A percentile compares a stretch with the other conserved stretches of the same genome.
phyloP scores from a whole-genome alignment of 1,284 basidiomycete genomes.

The Sutorius eximius region DNA sequence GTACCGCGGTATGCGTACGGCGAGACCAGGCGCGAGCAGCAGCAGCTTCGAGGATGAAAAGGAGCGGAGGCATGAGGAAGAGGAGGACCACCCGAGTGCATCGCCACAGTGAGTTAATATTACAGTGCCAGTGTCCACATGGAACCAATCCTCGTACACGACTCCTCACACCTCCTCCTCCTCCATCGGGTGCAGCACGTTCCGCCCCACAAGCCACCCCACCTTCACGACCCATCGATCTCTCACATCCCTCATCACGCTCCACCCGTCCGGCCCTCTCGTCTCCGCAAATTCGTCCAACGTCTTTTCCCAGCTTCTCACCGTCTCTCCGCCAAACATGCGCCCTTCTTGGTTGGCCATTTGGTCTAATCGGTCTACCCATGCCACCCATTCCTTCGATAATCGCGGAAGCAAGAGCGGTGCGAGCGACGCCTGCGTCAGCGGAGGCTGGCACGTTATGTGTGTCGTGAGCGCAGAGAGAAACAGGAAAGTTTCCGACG shows the following conservation, averaged over 20 bases:
- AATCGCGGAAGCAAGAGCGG: constrained; percentile 62
- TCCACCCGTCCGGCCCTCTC: constrained; percentile 48
- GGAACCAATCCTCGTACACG: not conserved
- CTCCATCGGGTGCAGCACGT: constrained; percentile 54
- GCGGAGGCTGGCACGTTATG: constrained; percentile 61
- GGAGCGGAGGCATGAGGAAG: constrained; percentile 40
- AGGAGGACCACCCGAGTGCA: constrained; percentile 1
- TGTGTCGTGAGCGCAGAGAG: constrained; percentile 67
- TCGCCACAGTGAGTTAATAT: constrained; percentile 7
- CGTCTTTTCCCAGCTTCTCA: constrained; percentile 62
- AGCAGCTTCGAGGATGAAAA: not conserved
- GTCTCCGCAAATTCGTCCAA: constrained; percentile 63
- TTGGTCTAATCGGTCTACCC: constrained; percentile 68
- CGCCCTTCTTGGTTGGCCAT: constrained; percentile 69
- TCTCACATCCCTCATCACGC: constrained; percentile 57
- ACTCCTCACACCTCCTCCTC: constrained; percentile 38
- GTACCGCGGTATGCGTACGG: constrained; percentile 32
- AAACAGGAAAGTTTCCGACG: constrained; percentile 70
- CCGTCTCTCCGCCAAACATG: constrained; percentile 75
- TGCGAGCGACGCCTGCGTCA: constrained; percentile 58
- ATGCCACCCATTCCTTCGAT: constrained; percentile 70
- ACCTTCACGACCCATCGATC: constrained; percentile 71
- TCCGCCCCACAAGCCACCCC: constrained; percentile 74
- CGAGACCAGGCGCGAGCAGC: constrained; percentile 31
- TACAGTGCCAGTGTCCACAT: not conserved